These are phyloP conservation scores for Dactylis glomerata DNA, from an alignment of 176 grass and related monocot species.

Conservation along the genomic window DNA sequence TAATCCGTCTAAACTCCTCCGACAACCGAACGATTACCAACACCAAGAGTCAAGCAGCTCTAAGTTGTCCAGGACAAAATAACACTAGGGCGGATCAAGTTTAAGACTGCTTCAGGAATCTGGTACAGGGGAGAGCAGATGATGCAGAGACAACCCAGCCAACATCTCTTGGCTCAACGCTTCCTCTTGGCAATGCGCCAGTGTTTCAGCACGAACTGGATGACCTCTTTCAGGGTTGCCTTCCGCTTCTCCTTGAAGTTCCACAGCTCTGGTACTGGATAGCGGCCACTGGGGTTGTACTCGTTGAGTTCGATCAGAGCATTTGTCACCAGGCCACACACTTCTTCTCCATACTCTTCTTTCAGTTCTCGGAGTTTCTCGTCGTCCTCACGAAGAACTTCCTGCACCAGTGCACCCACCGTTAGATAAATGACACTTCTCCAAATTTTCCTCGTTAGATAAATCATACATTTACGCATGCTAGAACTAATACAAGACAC, in stretches of 20 bases:
- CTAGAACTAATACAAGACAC: neutral
- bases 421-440: neutral
- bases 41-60: neutral
- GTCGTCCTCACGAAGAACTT: constrained; percentile 41
- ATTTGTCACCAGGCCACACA: constrained; percentile 28
- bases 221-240: constrained; percentile 22
- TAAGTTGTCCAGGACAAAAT: neutral
- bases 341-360: constrained; percentile 37
- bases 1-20: neutral
- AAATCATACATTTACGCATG: neutral
- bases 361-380: constrained; percentile 33
- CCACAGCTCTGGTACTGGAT: constrained; percentile 37
- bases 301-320: constrained; percentile 54
- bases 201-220: constrained; percentile 19
- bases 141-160: neutral
- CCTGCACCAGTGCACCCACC: constrained; percentile 19
- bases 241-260: constrained; percentile 10
- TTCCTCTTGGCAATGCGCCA: constrained; percentile 17
- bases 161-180: neutral
- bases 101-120: neutral
- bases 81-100: neutral
- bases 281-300: constrained; percentile 44
- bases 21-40: neutral
- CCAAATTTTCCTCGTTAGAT: no score
- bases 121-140: neutral